Base-by-base conservation (phyloP, 805 yeast genomes). In the Wickerhamiella qilinensis region DNA sequence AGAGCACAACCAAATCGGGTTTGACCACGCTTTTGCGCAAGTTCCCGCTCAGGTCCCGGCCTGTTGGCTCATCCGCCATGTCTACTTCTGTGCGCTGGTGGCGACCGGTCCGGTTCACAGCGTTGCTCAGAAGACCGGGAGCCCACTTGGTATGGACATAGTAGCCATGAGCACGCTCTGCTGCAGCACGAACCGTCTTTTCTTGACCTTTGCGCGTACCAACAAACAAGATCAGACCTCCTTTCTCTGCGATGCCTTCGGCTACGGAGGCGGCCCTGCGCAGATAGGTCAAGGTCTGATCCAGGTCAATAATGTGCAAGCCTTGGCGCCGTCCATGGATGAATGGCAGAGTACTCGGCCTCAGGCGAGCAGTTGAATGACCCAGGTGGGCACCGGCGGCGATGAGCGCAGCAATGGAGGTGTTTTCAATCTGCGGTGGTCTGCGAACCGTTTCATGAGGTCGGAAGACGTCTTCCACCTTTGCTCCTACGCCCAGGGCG, bases 361-460 rank as follows among this genome's bases (percentile, higher is more conserved):
- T 74, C 27, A 59, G 43, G 44, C 77, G 64, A 3, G 78, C 65
- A 27, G 73, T 77, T n/a, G 94, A 70, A 50, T 88, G 96, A 21
- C 98, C 98, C 48, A 91, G 64, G 58, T 91, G 98, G 34, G 88
- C 88, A 38, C 95, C 96, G 0, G 96, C 83, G 3, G 95, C 88
- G 58, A 88, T 57, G 38, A 91, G 66, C 41, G 74, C 74, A 22
- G 83, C 64, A 28, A 85, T 64, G 2, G 88, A 68, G 11, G 82
- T 55, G 40, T 80, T 72, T 18, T 68, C 58, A 18, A 73, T 63
- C 12, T 64, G 49, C 27, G 69, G 62, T 15, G 94, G 94, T 19
- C 64, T 59, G 33, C 65, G 63, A 22, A 77, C 63, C 43, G 80
- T 80, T 43, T 69, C 65, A 52, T 76, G 75, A 15, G 94, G 93